Conservation (phyloP, 164 flowering plant genomes). For the Macadamia tetraphylla region DNA sequence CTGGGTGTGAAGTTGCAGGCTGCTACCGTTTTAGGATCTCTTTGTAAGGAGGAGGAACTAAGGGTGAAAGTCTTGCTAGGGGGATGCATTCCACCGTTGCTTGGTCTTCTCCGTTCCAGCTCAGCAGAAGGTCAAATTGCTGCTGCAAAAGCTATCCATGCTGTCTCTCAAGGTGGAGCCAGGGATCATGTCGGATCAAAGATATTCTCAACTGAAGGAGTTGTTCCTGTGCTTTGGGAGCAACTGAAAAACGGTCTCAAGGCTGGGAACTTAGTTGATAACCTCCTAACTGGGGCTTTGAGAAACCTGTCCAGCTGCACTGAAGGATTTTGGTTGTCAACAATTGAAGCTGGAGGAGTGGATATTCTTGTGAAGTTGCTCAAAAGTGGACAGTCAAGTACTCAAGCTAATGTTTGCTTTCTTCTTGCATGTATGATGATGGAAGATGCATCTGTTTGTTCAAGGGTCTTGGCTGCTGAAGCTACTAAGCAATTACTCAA, state of each 20-base stretch:
- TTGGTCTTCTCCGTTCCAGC: slow-evolving; percentile 81
- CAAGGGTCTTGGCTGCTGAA: slow-evolving; percentile 66
- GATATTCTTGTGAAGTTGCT: slow-evolving; percentile 89
- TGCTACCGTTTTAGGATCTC: slow-evolving; percentile 84
- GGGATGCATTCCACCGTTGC: slow-evolving; percentile 96
- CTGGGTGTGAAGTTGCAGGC: slow-evolving; percentile 80
- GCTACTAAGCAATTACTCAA: slow-evolving; percentile 84
- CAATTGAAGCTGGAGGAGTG: slow-evolving; percentile 83
- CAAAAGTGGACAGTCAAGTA: slow-evolving; percentile 54
- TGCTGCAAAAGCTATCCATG: slow-evolving; percentile 86
- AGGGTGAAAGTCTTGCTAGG: slow-evolving; percentile 95
- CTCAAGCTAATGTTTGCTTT: slow-evolving; percentile 92
- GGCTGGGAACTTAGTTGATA: slow-evolving; percentile 64
- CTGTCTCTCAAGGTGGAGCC: slow-evolving; percentile 90
- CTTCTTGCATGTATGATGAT: slow-evolving; percentile 93
- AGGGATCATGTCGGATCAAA: slow-evolving; percentile 94
- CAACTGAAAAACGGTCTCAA: slow-evolving; percentile 67
- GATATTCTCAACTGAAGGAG: slow-evolving; percentile 96
- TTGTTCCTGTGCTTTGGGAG: slow-evolving; percentile 91
- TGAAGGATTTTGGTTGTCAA: slow-evolving; percentile 84
- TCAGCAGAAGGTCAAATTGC: slow-evolving; percentile 83
- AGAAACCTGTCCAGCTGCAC: slow-evolving; percentile 75
- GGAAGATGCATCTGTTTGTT: slow-evolving; percentile 87
- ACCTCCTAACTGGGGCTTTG: slow-evolving; percentile 80
- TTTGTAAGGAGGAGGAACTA: slow-evolving; percentile 90